Percentiles rank a stretch among this genome's conserved stretches.
Conservation (phyloP, 257 asterid species). For the Solanum piurae region DNA sequence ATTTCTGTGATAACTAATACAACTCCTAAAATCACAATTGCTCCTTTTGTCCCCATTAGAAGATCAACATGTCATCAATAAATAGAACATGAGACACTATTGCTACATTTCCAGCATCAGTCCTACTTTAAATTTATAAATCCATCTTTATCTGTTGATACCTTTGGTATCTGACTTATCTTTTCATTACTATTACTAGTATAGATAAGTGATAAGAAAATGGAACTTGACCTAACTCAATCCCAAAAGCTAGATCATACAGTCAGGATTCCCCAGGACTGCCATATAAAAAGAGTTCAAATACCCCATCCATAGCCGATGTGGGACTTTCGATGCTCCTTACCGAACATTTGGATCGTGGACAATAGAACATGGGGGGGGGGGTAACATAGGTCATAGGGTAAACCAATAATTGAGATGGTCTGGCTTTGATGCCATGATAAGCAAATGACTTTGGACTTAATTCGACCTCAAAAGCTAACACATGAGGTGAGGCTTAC, state of each 20-base stretch:
- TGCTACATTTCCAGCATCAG: neutral
- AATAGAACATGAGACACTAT: neutral
- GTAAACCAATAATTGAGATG: neutral
- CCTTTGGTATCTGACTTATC: neutral
- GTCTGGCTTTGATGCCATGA: neutral
- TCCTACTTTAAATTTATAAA: neutral
- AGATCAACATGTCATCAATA: neutral
- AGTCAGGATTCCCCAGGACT: neutral
- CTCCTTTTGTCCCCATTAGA: neutral
- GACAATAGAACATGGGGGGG: neutral
- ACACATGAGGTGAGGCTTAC: neutral
- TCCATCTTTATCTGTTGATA: neutral
- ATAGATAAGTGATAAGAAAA: neutral
- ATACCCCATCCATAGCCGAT: neutral
- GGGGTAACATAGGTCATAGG: neutral
- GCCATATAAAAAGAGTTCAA: neutral
- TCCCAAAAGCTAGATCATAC: neutral
- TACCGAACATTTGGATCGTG: neutral
- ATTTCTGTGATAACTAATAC: neutral
- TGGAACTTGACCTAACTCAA: neutral
- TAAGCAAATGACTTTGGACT: neutral
- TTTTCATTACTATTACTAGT: neutral
- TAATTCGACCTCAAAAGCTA: neutral
- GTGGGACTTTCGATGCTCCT: neutral
- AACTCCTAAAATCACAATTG: neutral